Percentiles rank a stretch among this genome's conserved stretches.
Conservation (phyloP, 75 land plant genomes). For the Pinus albicaulis region DNA sequence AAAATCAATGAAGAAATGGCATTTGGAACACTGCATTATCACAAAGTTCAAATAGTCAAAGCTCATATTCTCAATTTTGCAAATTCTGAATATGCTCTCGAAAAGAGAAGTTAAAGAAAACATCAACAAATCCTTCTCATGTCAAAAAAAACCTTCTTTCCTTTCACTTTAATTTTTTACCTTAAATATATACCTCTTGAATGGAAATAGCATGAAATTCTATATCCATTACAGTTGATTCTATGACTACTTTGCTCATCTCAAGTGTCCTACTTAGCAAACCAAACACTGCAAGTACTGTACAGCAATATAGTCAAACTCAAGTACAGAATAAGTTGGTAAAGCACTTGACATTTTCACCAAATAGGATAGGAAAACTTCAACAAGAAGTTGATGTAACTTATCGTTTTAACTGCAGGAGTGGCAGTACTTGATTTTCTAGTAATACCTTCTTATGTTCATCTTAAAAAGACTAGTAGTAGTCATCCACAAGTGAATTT, state of each 20-base stretch:
- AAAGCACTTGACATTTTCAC: too few species aligned
- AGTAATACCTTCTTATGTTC: too few species aligned
- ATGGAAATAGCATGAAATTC: neutral
- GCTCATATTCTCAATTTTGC: neutral
- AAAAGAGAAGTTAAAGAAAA: neutral
- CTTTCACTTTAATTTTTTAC: neutral
- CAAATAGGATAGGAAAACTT: too few species aligned
- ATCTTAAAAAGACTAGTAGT: too few species aligned
- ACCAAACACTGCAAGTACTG: neutral
- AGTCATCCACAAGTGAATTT: too few species aligned
- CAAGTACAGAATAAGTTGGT: too few species aligned
- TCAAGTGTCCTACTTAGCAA: neutral
- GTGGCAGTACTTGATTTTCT: too few species aligned
- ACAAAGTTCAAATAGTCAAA: too few species aligned
- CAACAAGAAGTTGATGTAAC: too few species aligned
- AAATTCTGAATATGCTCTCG: neutral
- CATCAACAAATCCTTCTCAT: neutral
- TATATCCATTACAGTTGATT: neutral
- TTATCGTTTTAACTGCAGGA: too few species aligned
- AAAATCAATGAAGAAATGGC: neutral
- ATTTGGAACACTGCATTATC: neutral
- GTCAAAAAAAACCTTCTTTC: neutral
- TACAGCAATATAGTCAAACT: too few species aligned
- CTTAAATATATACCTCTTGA: neutral
- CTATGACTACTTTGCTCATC: neutral